A percentile compares a stretch with the other conserved stretches of the same genome.
phyloP scores from a whole-genome alignment of 1,284 basidiomycete genomes.

The Leccinum insigne region DNA sequence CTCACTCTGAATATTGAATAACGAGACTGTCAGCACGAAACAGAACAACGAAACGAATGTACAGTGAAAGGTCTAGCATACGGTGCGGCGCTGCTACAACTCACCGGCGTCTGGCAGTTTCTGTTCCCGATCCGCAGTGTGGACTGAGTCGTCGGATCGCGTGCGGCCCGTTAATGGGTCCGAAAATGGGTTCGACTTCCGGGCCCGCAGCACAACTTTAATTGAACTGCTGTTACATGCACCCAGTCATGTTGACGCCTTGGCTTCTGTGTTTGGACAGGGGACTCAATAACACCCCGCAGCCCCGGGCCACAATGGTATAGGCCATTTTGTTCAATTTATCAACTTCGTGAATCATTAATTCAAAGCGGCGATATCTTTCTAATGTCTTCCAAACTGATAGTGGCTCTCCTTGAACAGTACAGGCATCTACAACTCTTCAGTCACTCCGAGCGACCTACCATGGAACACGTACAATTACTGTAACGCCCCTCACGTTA shows the following conservation, averaged over 20 bases:
- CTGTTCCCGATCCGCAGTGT: neutral
- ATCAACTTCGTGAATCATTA: neutral
- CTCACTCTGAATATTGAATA: neutral
- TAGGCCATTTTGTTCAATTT: neutral
- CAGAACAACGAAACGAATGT: no score
- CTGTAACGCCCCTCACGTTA: constrained; percentile 54
- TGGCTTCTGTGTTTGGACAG: neutral
- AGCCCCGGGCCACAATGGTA: constrained; percentile 15
- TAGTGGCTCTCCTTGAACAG: constrained; percentile 10
- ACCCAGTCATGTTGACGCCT: neutral
- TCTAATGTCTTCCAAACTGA: neutral
- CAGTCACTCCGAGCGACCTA: constrained; percentile 38
- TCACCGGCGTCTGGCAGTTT: neutral
- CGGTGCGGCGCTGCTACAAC: no score
- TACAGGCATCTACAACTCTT: constrained; percentile 40
- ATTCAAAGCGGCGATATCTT: neutral
- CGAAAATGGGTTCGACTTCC: neutral
- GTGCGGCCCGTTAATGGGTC: neutral
- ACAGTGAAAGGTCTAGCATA: no score
- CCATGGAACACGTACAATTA: constrained; percentile 57
- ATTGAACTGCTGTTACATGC: neutral
- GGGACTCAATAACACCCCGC: neutral
- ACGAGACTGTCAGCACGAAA: no score
- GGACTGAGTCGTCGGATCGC: no score
- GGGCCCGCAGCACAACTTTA: neutral